Base-by-base conservation (phyloP, 345 rosid genomes). In the Euphorbia lathyris region DNA sequence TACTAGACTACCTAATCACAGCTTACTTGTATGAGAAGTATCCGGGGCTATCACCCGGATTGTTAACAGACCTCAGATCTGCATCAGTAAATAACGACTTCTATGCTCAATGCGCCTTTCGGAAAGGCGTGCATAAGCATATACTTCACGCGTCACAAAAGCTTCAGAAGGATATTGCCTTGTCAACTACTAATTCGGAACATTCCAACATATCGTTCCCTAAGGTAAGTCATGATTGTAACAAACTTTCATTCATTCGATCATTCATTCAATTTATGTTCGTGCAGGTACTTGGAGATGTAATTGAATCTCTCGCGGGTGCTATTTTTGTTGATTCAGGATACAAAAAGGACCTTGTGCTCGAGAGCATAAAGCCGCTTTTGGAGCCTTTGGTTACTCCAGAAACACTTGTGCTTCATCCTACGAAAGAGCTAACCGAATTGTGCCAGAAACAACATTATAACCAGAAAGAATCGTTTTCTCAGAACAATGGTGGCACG, bases 1-100 rank as follows among this genome's bases (percentile, higher is more conserved):
- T n/a, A n/a, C n/a, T n/a, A n/a, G n/a, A n/a, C n/a, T n/a, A n/a
- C n/a, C n/a, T n/a, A n/a, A n/a, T n/a, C n/a, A n/a, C n/a, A n/a
- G n/a, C n/a, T n/a, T n/a, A n/a, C n/a, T n/a, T n/a, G n/a, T n/a
- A n/a, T n/a, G n/a, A n/a, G n/a, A n/a, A n/a, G n/a, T n/a, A n/a
- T n/a, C n/a, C n/a, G n/a, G n/a, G n/a, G n/a, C n/a, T n/a, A n/a
- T n/a, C n/a, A n/a, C n/a, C n/a, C n/a, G n/a, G n/a, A n/a, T n/a
- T n/a, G n/a, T n/a, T n/a, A n/a, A n/a, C n/a, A n/a, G n/a, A n/a
- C n/a, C n/a, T n/a, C n/a, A n/a, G n/a, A n/a, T n/a, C n/a, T n/a
- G n/a, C n/a, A n/a, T n/a, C n/a, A 55, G 97, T 92, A 55, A 95
- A 95, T 83, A 95, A 95, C 34, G 93, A 90, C 32, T 88, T 86